Conservation (phyloP, 225 moss, liverwort and hornwort species). For the Asterella californica region DNA sequence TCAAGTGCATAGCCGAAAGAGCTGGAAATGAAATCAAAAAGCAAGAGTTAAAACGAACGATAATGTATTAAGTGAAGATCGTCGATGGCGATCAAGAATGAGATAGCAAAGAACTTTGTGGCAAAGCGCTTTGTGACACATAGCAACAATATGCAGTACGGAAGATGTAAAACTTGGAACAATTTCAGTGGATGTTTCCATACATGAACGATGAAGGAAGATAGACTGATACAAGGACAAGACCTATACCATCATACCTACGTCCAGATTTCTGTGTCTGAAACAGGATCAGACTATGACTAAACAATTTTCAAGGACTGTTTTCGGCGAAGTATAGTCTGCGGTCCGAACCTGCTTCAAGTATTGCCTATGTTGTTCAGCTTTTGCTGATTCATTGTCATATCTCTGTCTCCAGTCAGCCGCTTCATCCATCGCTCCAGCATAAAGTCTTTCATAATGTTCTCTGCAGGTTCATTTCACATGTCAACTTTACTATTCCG, state of each 20-base stretch:
- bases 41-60: no score
- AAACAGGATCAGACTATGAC: not conserved
- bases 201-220: not conserved
- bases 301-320: not conserved
- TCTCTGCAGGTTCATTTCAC: slow-evolving; percentile 20
- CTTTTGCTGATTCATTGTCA: slow-evolving; percentile 31
- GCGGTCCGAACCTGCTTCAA: slow-evolving; percentile 21
- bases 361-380: slow-evolving; percentile 23
- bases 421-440: slow-evolving; percentile 42
- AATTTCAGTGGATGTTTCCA: not conserved
- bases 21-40: no score
- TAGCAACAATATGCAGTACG: not conserved
- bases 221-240: not conserved
- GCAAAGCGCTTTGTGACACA: no score
- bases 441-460: slow-evolving; percentile 38
- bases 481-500: not conserved
- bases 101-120: no score
- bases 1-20: no score
- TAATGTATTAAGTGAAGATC: no score
- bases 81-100: no score
- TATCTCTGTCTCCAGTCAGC: slow-evolving; percentile 49
- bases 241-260: not conserved
- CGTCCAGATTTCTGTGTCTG: not conserved
- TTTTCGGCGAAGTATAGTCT: not conserved
- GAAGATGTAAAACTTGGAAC: not conserved